Evolutionary conservation across 2,329 filamentous ascomycete genomes (phyloP), one percentile per base, ranked within the genome.

Genomic region (Fusarium tjaetaba): DNA sequence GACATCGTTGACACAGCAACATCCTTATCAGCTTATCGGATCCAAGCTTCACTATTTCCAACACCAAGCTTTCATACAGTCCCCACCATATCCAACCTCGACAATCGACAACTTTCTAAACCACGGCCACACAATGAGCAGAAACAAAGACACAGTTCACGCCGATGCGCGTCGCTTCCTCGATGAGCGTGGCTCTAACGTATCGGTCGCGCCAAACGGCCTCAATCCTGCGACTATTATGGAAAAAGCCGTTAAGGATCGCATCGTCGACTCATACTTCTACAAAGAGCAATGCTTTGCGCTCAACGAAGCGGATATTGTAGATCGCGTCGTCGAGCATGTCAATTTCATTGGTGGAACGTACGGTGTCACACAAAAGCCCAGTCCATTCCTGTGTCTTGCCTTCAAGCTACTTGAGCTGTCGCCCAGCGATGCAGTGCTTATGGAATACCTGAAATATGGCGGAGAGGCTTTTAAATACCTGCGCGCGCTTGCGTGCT

Each of bases 211-310:
- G 72, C 95, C 90, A 67, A 92, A 96, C 81, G 95, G 95, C 69
- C 92, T 97, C 79, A 98, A 98, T 84, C 96, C 96, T 2, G 94
- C 95, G n/a, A 95, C 93, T 9, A 93, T 98, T 68, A 93, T 98
- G 88, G 96, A 98, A 83, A 97, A 97, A 82, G 93, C 95, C 45
- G 94, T 98, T 74, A 93, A 94, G 80, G 96, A 99, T 84, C 95
- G 96, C 80, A 98, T 99, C 82, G 91, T 95, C 76, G 95, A 97
- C 80, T 94, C 91, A 60, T 97, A 97, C 85, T 99, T 97, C 86
- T 99, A 95, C 93, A 98, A 98, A 83, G 96, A 98, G 84, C 95
- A 98, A 85, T 98, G 96, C 82, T 99, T 98, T 84, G 96, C 93
- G 46, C 88, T 99, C 74, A 99, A 98, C 85, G 91, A 92, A 80